Percentiles rank a stretch among this genome's conserved stretches.
phyloP scores from a whole-genome alignment of 78 protist genomes.

The Dictyostelium capitatum region DNA sequence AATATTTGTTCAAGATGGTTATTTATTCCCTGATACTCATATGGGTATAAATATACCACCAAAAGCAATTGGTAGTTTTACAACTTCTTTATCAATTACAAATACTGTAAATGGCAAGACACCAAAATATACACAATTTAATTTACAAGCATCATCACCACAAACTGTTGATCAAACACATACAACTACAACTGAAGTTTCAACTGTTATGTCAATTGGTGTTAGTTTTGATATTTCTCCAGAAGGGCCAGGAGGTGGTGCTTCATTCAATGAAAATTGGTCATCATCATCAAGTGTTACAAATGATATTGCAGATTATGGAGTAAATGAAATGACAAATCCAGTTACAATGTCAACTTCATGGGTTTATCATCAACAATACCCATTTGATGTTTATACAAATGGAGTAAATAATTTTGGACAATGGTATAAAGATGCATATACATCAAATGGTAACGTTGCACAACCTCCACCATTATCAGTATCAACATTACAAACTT shows the following conservation, averaged over 20 bases:
- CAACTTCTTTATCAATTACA: neutral
- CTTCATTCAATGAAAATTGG: neutral
- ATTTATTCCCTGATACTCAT: neutral
- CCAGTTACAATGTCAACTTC: conserved; percentile 1
- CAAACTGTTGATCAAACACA: conserved; percentile 48
- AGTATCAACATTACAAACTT: conserved; percentile 4
- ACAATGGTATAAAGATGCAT: conserved; percentile 24
- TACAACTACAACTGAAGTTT: neutral
- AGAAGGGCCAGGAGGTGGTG: conserved; percentile 8
- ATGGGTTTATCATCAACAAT: conserved; percentile 62
- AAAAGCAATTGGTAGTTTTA: conserved; percentile 19
- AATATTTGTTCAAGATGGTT: conserved; percentile 1
- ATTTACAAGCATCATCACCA: conserved; percentile 18
- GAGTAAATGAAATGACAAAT: conserved; percentile 42
- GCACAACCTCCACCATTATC: conserved; percentile 1
- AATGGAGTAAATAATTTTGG: neutral
- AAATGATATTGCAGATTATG: conserved; percentile 18
- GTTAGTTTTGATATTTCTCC: neutral
- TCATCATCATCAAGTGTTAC: neutral
- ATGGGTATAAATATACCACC: neutral
- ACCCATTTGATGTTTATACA: conserved; percentile 36
- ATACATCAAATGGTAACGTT: neutral
- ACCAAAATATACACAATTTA: neutral
- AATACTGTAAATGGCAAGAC: neutral
- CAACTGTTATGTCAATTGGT: conserved; percentile 3